A percentile compares a stretch with the other conserved stretches of the same genome.
phyloP scores from a whole-genome alignment of 768 basidiomycete genomes.

The Polyporus arcularius region DNA sequence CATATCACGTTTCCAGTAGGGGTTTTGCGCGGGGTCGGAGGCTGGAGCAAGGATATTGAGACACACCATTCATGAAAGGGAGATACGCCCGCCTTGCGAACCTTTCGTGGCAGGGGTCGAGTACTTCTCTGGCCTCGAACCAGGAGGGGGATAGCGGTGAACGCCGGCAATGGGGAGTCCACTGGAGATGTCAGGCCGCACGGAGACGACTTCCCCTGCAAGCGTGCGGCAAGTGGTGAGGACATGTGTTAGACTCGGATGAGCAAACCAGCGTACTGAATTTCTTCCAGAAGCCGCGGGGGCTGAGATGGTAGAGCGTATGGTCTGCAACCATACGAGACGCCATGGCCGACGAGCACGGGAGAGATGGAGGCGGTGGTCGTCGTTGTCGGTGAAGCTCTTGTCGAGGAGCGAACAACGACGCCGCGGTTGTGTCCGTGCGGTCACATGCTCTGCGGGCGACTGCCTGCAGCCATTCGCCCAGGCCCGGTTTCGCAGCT shows the following conservation, averaged over 20 bases:
- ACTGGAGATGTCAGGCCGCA: conserved; percentile 89
- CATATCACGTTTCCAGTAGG: conserved; percentile 96
- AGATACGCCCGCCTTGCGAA: conserved; percentile 29
- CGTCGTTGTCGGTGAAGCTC: neutral
- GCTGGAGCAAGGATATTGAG: conserved; percentile 43
- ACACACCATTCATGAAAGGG: neutral
- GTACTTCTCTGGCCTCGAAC: conserved; percentile 84
- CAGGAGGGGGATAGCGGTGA: conserved; percentile 85
- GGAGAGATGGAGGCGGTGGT: neutral
- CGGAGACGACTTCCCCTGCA: conserved; percentile 77
- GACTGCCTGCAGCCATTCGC: neutral
- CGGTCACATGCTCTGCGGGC: conserved; percentile 8
- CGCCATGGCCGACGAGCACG: conserved; percentile 48
- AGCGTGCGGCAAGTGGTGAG: neutral
- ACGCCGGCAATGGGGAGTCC: conserved; percentile 77
- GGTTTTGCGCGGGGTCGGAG: conserved; percentile 85
- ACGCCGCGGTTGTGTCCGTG: conserved; percentile 7
- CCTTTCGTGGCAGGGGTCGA: conserved; percentile 89
- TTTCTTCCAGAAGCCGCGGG: conserved; percentile 96
- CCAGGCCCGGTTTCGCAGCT: neutral
- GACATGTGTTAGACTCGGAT: neutral
- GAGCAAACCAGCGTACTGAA: conserved; percentile 61
- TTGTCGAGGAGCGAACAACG: neutral
- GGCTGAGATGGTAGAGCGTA: conserved; percentile 86
- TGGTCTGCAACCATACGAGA: conserved; percentile 82